These are phyloP conservation scores for Flaveria ramosissima DNA, from an alignment of 129 eudicot species.

Conservation along the genomic window DNA sequence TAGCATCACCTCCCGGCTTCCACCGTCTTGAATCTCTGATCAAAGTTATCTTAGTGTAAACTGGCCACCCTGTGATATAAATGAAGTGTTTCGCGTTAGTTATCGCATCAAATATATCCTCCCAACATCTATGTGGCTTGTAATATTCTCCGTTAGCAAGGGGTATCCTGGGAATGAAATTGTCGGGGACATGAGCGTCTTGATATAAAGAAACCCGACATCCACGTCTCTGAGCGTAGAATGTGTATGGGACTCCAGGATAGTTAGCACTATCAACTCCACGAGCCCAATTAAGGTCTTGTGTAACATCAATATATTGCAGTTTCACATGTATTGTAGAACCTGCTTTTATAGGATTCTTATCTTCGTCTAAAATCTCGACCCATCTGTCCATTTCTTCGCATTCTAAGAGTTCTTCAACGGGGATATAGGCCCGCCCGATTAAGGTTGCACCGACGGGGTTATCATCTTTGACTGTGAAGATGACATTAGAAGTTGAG, in stretches of 20 bases:
- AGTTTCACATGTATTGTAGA: conserved; percentile 67
- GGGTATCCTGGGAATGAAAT: conserved; percentile 62
- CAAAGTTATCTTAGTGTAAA: conserved; percentile 64
- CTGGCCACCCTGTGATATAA: conserved; percentile 81
- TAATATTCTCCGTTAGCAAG: conserved; percentile 60
- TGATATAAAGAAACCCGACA: conserved; percentile 67
- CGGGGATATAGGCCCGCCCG: conserved; percentile 71
- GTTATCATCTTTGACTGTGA: conserved; percentile 67
- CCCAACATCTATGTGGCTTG: conserved; percentile 76
- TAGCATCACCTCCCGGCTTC: conserved; percentile 66
- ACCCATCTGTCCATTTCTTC: conserved; percentile 67
- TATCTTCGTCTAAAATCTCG: conserved; percentile 58
- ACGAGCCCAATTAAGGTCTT: conserved; percentile 58
- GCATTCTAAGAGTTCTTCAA: conserved; percentile 57
- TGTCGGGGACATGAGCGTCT: conserved; percentile 75
- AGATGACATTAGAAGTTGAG: conserved; percentile 58
- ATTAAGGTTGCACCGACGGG: conserved; percentile 74
- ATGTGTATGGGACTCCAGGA: conserved; percentile 80
- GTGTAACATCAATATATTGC: conserved; percentile 63
- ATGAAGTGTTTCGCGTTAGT: conserved; percentile 65
- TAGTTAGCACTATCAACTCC: conserved; percentile 56
- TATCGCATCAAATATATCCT: conserved; percentile 71
- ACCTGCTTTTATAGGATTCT: conserved; percentile 53
- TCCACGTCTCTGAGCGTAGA: conserved; percentile 59
- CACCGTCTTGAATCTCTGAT: conserved; percentile 64